phyloP scores from a whole-genome alignment of 2,329 filamentous ascomycete species.

The Magnaporthiopsis incrustans region DNA sequence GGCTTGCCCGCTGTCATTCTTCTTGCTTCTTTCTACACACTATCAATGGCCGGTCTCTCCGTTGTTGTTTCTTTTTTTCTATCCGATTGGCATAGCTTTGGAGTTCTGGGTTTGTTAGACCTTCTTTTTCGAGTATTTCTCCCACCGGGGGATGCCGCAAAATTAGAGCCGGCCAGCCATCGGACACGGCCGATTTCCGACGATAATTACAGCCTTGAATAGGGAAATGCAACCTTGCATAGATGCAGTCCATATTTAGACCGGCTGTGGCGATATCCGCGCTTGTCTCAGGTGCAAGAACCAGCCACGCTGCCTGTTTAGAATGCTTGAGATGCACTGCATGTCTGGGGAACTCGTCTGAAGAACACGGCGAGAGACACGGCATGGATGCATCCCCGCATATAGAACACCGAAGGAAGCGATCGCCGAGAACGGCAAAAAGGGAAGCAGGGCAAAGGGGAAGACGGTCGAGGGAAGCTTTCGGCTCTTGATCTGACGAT shows the following conservation, averaged over 20 bases:
- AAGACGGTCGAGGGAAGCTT: not conserved
- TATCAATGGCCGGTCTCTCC: too few species aligned
- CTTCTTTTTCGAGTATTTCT: not conserved
- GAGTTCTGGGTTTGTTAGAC: not conserved
- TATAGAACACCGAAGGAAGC: not conserved
- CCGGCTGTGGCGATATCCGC: not conserved
- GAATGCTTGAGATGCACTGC: too few species aligned
- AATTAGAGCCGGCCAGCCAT: not conserved
- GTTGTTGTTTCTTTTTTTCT: not conserved
- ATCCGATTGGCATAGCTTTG: not conserved
- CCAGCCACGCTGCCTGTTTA: not conserved
- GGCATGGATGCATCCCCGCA: too few species aligned
- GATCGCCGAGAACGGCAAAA: not conserved
- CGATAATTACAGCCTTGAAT: not conserved
- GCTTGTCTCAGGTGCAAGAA: not conserved
- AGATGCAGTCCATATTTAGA: not conserved
- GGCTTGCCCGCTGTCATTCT: not conserved
- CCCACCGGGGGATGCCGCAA: not conserved
- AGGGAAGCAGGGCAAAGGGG: not conserved
- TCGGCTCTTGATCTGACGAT: not conserved
- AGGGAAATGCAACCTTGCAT: not conserved
- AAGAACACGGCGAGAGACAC: too few species aligned
- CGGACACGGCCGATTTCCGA: not conserved
- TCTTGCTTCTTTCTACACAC: too few species aligned
- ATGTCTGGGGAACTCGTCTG: too few species aligned